A percentile compares a stretch with the other conserved stretches of the same genome.
Conservation (phyloP, 352 stramenopile species). For the Globisporangium solare region DNA sequence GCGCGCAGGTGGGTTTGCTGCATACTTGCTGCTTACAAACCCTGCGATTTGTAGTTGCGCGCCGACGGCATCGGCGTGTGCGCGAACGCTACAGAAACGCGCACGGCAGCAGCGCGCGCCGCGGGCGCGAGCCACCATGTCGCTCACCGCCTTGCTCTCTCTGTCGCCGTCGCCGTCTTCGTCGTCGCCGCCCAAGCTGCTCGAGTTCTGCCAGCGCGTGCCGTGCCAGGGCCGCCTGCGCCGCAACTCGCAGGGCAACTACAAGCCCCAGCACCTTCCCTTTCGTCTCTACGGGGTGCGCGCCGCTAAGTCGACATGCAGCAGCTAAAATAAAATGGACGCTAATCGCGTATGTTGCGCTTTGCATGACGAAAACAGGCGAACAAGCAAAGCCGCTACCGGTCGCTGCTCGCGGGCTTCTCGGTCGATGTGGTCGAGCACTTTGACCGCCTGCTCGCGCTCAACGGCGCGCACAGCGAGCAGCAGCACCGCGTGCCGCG, state of each 20-base stretch:
- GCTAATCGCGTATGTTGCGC: no score
- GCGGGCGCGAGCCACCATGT: neutral
- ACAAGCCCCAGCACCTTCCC: constrained; percentile 8
- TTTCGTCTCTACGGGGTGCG: constrained; percentile 8
- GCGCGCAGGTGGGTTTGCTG: no score
- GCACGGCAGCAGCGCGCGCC: no score
- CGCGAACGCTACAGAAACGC: no score
- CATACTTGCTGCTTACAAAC: no score
- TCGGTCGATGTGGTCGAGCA: constrained; percentile 12
- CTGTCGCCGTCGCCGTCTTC: constrained; percentile 3
- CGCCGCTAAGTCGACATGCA: neutral
- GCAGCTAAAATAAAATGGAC: no score
- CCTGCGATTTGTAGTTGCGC: no score
- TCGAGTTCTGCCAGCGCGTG: constrained; percentile 9
- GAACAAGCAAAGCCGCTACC: constrained; percentile 12
- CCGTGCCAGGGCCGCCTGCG: constrained; percentile 2
- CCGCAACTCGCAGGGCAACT: constrained; percentile 7
- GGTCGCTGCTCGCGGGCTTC: constrained; percentile 12
- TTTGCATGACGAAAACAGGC: neutral
- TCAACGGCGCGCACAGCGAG: neutral
- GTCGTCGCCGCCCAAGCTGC: constrained; percentile 3
- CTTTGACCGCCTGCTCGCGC: constrained; percentile 4
- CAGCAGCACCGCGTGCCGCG: constrained; percentile 1
- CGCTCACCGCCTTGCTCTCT: constrained; percentile 14
- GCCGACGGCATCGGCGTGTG: no score